Evolutionary conservation across 495 filamentous ascomycete species (phyloP).

Genomic region (Darksidea phi): DNA sequence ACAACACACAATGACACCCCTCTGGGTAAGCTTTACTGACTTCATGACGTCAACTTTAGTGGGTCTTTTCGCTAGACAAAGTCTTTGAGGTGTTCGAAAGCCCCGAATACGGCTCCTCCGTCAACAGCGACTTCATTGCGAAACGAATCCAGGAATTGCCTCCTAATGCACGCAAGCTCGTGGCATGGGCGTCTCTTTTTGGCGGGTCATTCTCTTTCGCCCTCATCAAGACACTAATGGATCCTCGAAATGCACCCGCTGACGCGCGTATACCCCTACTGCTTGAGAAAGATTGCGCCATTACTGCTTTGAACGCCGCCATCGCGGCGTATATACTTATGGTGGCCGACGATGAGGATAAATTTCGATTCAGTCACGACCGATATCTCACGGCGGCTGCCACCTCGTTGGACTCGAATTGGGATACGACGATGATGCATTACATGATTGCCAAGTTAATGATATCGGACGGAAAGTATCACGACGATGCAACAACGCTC

Average conservation of each 20-base stretch:
- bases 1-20: too few relatives aligned
- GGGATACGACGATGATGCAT: constrained; percentile 62
- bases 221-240: constrained; percentile 73
- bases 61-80: constrained; percentile 81
- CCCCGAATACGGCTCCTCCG: constrained; percentile 70
- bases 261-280: constrained; percentile 30
- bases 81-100: constrained; percentile 80
- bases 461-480: constrained; percentile 63
- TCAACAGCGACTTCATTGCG: constrained; percentile 76
- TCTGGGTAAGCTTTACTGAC: too few relatives aligned
- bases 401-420: constrained; percentile 1
- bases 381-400: constrained; percentile 71
- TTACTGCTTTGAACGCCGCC: constrained; percentile 74
- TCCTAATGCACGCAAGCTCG: constrained; percentile 65
- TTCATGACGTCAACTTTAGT: constrained; percentile 41
- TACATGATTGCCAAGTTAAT: constrained; percentile 78
- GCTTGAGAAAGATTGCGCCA: constrained; percentile 50
- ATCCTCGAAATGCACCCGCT: constrained; percentile 46
- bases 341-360: constrained; percentile 73
- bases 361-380: constrained; percentile 76
- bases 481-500: constrained; percentile 49
- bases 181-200: constrained; percentile 82
- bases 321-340: constrained; percentile 75
- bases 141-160: constrained; percentile 74
- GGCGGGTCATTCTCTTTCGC: constrained; percentile 78